phyloP scores from a whole-genome alignment of 768 basidiomycete species.

The Phaeolepiota aurea region DNA sequence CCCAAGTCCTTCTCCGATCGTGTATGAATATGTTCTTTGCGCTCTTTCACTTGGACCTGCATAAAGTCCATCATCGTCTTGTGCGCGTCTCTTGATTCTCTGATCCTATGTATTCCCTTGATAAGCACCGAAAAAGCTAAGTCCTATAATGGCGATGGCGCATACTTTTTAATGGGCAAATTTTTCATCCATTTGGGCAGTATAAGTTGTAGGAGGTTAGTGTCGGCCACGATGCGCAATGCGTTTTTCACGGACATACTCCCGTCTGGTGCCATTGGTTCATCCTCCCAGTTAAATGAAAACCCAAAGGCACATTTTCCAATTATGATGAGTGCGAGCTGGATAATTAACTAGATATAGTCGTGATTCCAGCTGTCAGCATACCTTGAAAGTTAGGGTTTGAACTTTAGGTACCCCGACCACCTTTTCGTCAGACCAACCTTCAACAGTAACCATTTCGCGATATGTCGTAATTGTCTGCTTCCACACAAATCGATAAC shows the following conservation, averaged over 20 bases:
- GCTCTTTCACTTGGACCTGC: neutral
- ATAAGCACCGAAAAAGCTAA: too few species aligned
- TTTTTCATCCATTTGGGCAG: neutral
- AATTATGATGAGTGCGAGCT: constrained; percentile 36
- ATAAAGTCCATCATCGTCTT: neutral
- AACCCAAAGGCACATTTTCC: constrained; percentile 41
- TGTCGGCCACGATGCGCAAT: constrained; percentile 14
- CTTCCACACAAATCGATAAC: constrained; percentile 34
- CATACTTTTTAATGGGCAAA: neutral
- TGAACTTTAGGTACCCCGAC: constrained; percentile 23
- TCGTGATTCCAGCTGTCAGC: neutral
- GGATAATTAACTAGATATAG: neutral
- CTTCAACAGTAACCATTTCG: constrained; percentile 29
- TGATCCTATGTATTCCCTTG: too few species aligned
- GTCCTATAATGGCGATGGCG: too few species aligned
- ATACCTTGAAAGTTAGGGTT: constrained; percentile 26
- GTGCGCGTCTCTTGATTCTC: neutral
- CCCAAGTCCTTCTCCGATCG: neutral
- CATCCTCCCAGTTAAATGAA: constrained; percentile 29
- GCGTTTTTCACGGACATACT: constrained; percentile 29
- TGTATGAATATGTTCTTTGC: neutral
- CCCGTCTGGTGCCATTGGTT: constrained; percentile 26
- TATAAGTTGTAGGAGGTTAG: neutral
- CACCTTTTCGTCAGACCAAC: constrained; percentile 20
- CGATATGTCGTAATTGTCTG: constrained; percentile 25